These are phyloP conservation scores for Bryum argenteum DNA, from an alignment of 225 moss, liverwort and hornwort genomes.

Conservation along the genomic window DNA sequence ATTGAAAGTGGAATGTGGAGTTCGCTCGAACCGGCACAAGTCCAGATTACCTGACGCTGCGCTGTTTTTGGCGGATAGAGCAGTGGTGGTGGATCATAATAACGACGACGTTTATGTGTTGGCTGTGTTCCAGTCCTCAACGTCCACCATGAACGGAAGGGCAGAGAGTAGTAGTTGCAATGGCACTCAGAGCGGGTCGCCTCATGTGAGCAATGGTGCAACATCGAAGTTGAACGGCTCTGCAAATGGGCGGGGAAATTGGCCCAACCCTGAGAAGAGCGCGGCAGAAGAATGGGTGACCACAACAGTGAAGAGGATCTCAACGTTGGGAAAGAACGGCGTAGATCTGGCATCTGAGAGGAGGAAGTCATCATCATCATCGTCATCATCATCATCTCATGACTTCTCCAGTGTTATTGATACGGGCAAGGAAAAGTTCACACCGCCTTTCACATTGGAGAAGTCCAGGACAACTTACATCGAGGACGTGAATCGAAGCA, in stretches of 20 bases:
- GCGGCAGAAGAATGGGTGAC: conserved; percentile 79
- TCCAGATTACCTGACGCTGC: conserved; percentile 90
- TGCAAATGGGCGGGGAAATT: conserved; percentile 12
- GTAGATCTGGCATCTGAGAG: conserved; percentile 55
- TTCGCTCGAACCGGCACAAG: conserved; percentile 69
- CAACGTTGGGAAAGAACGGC: conserved; percentile 50
- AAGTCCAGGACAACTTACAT: conserved; percentile 81
- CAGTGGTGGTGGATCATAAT: conserved; percentile 83
- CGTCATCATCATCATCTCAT: conserved; percentile 17
- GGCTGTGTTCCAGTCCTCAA: conserved; percentile 62
- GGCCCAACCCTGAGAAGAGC: conserved; percentile 46
- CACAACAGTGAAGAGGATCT: conserved; percentile 51
- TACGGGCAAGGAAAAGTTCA: conserved; percentile 50
- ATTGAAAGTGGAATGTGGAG: conserved; percentile 96
- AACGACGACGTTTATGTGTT: conserved; percentile 90
- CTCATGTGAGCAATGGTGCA: conserved; percentile 26
- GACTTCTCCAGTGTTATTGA: conserved; percentile 45
- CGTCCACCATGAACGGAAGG: conserved; percentile 26
- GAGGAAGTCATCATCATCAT: conserved; percentile 37
- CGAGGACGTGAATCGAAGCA: conserved; percentile 74
- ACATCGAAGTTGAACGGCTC: conserved; percentile 28
- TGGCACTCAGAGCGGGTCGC: conserved; percentile 7
- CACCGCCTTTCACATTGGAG: conserved; percentile 72
- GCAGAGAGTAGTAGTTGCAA: conserved; percentile 19
- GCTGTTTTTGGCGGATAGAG: conserved; percentile 86